These are phyloP conservation scores for Stylosanthes scabra DNA, from an alignment of 331 rosid genomes.

Conservation along the genomic window DNA sequence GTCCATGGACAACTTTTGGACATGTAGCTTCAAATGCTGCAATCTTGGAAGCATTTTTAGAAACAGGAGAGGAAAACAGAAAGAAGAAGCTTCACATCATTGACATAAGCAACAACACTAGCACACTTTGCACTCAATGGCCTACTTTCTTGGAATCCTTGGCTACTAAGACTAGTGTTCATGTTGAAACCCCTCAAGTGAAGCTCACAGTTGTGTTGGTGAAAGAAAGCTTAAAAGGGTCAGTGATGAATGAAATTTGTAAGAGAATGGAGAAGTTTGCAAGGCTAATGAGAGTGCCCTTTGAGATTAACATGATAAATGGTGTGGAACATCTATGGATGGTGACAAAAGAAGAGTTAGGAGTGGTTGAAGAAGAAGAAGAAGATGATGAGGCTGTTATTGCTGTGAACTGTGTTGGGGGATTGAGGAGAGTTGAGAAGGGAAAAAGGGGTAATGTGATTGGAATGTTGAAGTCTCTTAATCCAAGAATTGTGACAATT, in stretches of 20 bases:
- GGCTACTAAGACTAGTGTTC: conserved; percentile 57
- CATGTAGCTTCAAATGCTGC: conserved; percentile 90
- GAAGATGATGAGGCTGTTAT: conserved; percentile 22
- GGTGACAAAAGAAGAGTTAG: conserved; percentile 61
- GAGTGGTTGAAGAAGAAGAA: conserved; percentile 65
- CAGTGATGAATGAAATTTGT: conserved; percentile 77
- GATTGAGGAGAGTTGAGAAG: conserved; percentile 57
- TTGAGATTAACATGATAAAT: conserved; percentile 61
- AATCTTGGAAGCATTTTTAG: conserved; percentile 72
- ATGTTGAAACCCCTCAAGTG: conserved; percentile 75
- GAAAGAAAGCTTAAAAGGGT: conserved; percentile 33
- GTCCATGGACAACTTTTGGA: conserved; percentile 96
- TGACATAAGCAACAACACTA: conserved; percentile 62
- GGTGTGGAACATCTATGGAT: conserved; percentile 50
- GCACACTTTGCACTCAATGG: conserved; percentile 89
- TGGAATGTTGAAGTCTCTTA: conserved; percentile 51
- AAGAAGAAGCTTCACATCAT: conserved; percentile 58
- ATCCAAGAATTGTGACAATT: conserved; percentile 66
- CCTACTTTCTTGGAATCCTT: conserved; percentile 82
- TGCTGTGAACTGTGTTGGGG: conserved; percentile 79
- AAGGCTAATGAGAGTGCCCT: conserved; percentile 90
- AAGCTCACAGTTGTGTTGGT: conserved; percentile 67
- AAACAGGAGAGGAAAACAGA: conserved; percentile 55
- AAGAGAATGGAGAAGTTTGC: conserved; percentile 95
- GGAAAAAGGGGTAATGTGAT: conserved; percentile 59